phyloP scores from a whole-genome alignment of 78 protist genomes.

The Reticulomyxa filosa region DNA sequence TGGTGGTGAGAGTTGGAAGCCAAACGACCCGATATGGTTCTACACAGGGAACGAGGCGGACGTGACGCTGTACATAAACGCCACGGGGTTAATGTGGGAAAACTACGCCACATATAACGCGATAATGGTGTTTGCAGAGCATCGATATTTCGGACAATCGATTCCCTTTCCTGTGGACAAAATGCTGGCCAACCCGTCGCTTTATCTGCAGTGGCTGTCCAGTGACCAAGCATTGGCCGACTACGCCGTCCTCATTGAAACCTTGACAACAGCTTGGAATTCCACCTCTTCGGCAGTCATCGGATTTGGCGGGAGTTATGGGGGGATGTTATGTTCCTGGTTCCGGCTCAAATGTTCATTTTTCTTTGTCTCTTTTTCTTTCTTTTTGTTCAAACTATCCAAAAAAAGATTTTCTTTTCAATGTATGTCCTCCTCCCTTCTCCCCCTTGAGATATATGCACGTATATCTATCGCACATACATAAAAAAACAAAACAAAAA shows the following conservation, averaged over 20 bases:
- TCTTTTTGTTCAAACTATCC: no score
- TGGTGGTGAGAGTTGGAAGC: neutral
- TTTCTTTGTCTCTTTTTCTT: no score
- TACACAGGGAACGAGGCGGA: conserved; percentile 73
- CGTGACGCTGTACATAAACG: conserved; percentile 31
- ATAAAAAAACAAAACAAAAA: no score
- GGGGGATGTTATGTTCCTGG: conserved; percentile 21
- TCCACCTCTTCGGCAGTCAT: neutral
- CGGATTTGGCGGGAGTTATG: conserved; percentile 15
- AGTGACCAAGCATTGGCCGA: conserved; percentile 5
- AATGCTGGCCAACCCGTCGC: neutral
- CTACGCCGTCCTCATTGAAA: neutral
- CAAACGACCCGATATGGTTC: conserved; percentile 22
- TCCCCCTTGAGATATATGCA: no score
- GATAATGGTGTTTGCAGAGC: conserved; percentile 11
- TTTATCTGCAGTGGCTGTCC: neutral
- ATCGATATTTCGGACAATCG: conserved; percentile 11
- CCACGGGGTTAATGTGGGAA: conserved; percentile 36
- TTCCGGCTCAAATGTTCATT: conserved; percentile 5
- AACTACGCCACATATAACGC: conserved; percentile 2
- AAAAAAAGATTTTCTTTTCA: no score
- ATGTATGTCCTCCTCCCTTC: no score
- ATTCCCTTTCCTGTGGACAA: neutral
- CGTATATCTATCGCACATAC: no score
- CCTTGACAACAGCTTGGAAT: neutral